phyloP scores from a whole-genome alignment of 2,329 filamentous ascomycete genomes.

The Trichoderma sp. region DNA sequence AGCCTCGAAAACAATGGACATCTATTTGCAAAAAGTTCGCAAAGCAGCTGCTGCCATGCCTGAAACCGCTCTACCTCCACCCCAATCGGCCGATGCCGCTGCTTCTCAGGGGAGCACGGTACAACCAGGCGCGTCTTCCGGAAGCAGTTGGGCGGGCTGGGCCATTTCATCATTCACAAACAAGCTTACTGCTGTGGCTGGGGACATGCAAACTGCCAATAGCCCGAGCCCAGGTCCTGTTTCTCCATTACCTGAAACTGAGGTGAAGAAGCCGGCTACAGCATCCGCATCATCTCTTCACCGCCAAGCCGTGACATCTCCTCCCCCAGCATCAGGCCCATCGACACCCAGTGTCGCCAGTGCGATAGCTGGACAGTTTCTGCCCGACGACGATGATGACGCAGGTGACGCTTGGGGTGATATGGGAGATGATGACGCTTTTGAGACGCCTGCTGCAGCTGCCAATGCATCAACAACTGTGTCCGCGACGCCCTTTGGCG shows the following conservation, averaged over 20 bases:
- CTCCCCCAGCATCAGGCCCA: conserved; percentile 48
- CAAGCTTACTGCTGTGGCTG: conserved; percentile 79
- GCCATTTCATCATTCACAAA: conserved; percentile 98
- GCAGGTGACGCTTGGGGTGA: conserved; percentile 77
- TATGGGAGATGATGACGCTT: conserved; percentile 41
- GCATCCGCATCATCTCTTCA: conserved; percentile 61
- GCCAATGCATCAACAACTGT: conserved; percentile 36
- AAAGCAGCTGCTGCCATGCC: conserved; percentile 78
- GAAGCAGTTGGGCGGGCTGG: conserved; percentile 79
- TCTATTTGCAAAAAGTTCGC: conserved; percentile 79
- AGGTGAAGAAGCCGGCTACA: conserved; percentile 41
- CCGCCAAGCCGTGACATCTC: conserved; percentile 59
- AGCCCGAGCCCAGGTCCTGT: conserved; percentile 45
- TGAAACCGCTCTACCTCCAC: conserved; percentile 73
- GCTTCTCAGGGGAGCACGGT: conserved; percentile 79
- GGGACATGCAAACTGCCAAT: conserved; percentile 73
- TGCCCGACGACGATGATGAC: conserved; percentile 60
- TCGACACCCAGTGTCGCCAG: conserved; percentile 47
- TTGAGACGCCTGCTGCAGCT: conserved; percentile 40
- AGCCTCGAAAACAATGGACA: conserved; percentile 83
- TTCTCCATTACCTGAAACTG: conserved; percentile 42
- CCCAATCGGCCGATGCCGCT: conserved; percentile 52
- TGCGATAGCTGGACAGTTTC: conserved; percentile 51
- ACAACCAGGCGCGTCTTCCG: conserved; percentile 58
- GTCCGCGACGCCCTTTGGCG: conserved; percentile 64